A percentile compares a stretch with the other conserved stretches of the same genome.
phyloP scores from a whole-genome alignment of 257 asterid genomes.

The Nicotiana attenuata region DNA sequence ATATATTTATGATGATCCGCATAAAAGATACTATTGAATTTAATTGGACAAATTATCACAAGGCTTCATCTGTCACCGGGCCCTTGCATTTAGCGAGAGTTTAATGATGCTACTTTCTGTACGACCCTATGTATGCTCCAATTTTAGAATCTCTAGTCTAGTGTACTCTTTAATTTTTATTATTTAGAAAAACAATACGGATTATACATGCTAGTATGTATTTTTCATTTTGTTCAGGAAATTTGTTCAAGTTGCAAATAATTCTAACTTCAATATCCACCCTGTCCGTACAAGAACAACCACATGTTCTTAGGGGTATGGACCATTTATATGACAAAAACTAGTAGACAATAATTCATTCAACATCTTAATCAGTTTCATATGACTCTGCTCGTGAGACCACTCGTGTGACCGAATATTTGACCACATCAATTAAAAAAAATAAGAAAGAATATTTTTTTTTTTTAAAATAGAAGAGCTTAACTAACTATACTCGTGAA shows the following conservation, averaged over 20 bases:
- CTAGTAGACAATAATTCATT: background rate
- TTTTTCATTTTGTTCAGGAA: background rate
- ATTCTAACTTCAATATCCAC: background rate
- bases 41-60: too few species aligned
- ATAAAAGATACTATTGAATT: too few species aligned
- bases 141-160: background rate
- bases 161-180: background rate
- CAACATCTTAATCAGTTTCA: conserved; percentile 3
- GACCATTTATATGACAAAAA: background rate
- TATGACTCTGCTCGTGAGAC: background rate
- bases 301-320: background rate
- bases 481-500: background rate
- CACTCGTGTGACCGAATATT: background rate
- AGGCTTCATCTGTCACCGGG: too few species aligned
- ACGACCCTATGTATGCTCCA: too few species aligned
- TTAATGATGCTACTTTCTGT: too few species aligned
- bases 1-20: too few species aligned
- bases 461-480: background rate
- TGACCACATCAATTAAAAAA: background rate
- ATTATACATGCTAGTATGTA: background rate
- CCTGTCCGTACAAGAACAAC: conserved; percentile 14
- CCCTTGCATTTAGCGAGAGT: too few species aligned
- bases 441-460: background rate
- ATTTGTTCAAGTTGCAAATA: background rate
- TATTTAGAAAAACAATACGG: background rate